phyloP scores from a whole-genome alignment of 106 monocot genomes.

The Acorus calamus region DNA sequence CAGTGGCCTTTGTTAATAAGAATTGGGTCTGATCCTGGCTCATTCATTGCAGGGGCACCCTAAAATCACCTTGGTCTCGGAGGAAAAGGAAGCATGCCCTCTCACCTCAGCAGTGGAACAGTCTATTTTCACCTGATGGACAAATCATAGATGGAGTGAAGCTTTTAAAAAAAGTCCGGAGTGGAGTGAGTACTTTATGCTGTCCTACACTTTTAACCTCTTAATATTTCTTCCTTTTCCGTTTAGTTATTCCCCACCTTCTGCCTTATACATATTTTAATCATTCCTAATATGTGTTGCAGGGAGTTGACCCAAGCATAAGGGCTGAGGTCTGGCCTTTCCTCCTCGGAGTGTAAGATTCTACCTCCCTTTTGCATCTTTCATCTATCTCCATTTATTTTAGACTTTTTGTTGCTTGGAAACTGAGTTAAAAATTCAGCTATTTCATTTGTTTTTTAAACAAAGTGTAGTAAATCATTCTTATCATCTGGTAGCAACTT shows the following conservation, averaged over 20 bases:
- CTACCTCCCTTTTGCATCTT: neutral
- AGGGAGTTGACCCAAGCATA: conserved; percentile 85
- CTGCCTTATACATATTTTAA: neutral
- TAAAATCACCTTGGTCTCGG: conserved; percentile 46
- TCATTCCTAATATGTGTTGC: conserved; percentile 4
- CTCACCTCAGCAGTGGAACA: conserved; percentile 33
- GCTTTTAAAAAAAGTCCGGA: conserved; percentile 81
- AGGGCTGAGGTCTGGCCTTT: conserved; percentile 93
- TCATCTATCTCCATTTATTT: neutral
- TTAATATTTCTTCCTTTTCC: neutral
- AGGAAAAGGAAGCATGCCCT: conserved; percentile 41
- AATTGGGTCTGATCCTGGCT: neutral
- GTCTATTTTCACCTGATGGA: conserved; percentile 53
- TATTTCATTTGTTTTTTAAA: conserved; percentile 1
- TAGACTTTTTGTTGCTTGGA: neutral
- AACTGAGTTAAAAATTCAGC: neutral
- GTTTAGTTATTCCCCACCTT: neutral
- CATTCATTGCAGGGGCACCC: conserved; percentile 22
- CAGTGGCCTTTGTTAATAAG: neutral
- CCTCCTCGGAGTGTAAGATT: conserved; percentile 90
- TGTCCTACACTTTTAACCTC: neutral
- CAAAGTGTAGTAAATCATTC: neutral
- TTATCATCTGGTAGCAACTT: neutral
- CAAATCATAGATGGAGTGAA: conserved; percentile 56
- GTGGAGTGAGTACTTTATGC: conserved; percentile 49